Evolutionary conservation across 2,329 filamentous ascomycete genomes (phyloP), one percentile per base, ranked within the genome.

Genomic region (Talaromyces sp.): DNA sequence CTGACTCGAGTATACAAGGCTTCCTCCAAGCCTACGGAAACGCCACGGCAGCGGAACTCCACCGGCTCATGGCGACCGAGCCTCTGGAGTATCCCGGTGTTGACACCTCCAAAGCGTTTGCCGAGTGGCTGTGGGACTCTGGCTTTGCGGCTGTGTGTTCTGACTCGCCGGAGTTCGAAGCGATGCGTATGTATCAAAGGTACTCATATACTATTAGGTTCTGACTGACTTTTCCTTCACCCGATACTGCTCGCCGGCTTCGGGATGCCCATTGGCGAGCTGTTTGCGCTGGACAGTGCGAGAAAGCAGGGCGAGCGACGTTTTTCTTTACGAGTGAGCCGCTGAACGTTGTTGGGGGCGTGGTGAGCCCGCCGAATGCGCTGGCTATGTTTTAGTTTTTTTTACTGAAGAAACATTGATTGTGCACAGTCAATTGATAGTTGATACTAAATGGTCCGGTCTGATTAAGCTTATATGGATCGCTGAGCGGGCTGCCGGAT

Each of bases 101-200:
- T 0, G 76, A 80, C 32, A 79, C 78, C 0, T 77, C 74, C 2
- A 69, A 76, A 3, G 77, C 76, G 6, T 77, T 78, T 19, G 75
- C 82, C 3, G 72, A 77, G 9, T 86, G 83, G 82, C 70, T 85
- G 9, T 86, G 83, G 82, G 78, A 85, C 48, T 69, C 76, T 19
- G 74, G 77, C 19, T 85, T 86, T 35, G 66, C 67, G 0, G 70
- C 69, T 5, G 63, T 72, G 14, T 67, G 64, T 1, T 66, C 66
- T 21, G 70, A 72, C 27, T 68, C 66, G 10, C 50, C 66, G 6
- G 68, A 66, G 0, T 67, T 71, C 10, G 70, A 71, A 57, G 65
- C 65, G n/a, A 60, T 68, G 64, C 68, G 2, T 64, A 65, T 4
- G 61, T 67, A 5, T n/a, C 0, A 38, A 64, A 52, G 24, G 19